Conservation (phyloP, 495 filamentous ascomycete genomes). For the Apiosordaria backusii region DNA sequence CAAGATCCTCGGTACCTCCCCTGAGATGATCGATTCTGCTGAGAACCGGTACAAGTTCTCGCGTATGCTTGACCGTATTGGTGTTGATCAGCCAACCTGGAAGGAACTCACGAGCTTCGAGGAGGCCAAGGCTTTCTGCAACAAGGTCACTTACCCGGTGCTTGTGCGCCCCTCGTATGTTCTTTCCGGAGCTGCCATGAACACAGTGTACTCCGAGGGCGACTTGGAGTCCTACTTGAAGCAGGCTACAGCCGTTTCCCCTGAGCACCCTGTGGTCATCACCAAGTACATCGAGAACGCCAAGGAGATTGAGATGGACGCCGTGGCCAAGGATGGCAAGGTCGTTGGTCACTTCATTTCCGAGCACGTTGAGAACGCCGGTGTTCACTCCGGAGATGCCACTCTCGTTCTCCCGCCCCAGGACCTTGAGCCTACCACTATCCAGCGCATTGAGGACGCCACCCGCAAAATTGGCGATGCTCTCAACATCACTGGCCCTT, state of each 20-base stretch:
- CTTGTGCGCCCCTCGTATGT: slow-evolving; percentile 94
- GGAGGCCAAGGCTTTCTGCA: slow-evolving; percentile 81
- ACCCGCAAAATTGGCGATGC: slow-evolving; percentile 93
- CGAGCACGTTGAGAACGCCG: slow-evolving; percentile 94
- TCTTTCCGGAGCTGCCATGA: slow-evolving; percentile 96
- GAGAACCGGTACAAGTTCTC: slow-evolving; percentile 99
- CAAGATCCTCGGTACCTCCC: slow-evolving; percentile 89
- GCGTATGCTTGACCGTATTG: slow-evolving; percentile 91
- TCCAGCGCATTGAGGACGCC: slow-evolving; percentile 87
- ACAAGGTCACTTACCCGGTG: slow-evolving; percentile 84
- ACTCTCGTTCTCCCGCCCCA: slow-evolving; percentile 92
- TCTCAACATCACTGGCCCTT: slow-evolving; percentile 93
- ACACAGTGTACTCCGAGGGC: slow-evolving; percentile 82
- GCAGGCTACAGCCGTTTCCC: slow-evolving; percentile 86
- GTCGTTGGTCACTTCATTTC: slow-evolving; percentile 90
- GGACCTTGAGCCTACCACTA: slow-evolving; percentile 85
- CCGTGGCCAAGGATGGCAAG: slow-evolving; percentile 81
- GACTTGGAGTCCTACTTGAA: slow-evolving; percentile 86
- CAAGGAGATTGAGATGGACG: slow-evolving; percentile 97
- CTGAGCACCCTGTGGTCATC: slow-evolving; percentile 95
- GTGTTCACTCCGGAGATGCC: slow-evolving; percentile 95
- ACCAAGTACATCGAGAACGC: slow-evolving; percentile 98
- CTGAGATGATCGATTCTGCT: slow-evolving; percentile 97
- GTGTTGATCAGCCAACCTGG: slow-evolving; percentile 96
- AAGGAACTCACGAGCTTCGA: slow-evolving; percentile 89